A percentile compares a stretch with the other conserved stretches of the same genome.
These are phyloP conservation scores for Tuber umbilicatum DNA, from an alignment of 495 filamentous ascomycete genomes.

Conservation along the genomic window DNA sequence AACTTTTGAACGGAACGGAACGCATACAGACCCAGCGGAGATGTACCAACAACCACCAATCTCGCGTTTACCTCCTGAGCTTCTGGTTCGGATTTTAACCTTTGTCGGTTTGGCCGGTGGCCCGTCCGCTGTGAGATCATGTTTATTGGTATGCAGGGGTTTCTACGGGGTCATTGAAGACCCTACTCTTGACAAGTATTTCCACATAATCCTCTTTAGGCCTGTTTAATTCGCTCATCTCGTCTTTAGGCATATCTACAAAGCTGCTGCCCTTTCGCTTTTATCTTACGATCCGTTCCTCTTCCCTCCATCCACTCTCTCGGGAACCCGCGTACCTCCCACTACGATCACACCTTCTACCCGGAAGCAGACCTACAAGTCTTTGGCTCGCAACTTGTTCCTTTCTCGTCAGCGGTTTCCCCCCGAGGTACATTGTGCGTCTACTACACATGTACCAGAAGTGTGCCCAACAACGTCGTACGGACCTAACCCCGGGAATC, in stretches of 20 bases:
- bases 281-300: constrained; percentile 25
- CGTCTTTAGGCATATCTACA: constrained; percentile 29
- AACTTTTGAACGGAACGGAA: neutral
- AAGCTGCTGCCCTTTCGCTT: constrained; percentile 29
- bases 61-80: constrained; percentile 26
- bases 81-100: constrained; percentile 32
- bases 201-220: neutral
- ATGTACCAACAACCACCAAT: constrained; percentile 23
- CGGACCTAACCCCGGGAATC: constrained; percentile 24
- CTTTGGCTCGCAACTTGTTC: constrained; percentile 24
- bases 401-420: constrained; percentile 28
- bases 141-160: constrained; percentile 27
- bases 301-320: constrained; percentile 24
- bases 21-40: neutral
- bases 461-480: constrained; percentile 21
- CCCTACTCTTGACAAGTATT: constrained; percentile 31
- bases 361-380: constrained; percentile 30
- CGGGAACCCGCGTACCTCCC: constrained; percentile 30
- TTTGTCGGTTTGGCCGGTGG: constrained; percentile 27
- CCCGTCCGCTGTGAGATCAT: constrained; percentile 26
- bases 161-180: constrained; percentile 35
- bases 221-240: constrained; percentile 16
- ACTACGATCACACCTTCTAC: constrained; percentile 5
- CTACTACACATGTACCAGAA: constrained; percentile 21
- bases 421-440: constrained; percentile 17